Evolutionary conservation across 768 basidiomycete genomes (phyloP).

Genomic region (button mushroom (Agaricus bisporus)): DNA sequence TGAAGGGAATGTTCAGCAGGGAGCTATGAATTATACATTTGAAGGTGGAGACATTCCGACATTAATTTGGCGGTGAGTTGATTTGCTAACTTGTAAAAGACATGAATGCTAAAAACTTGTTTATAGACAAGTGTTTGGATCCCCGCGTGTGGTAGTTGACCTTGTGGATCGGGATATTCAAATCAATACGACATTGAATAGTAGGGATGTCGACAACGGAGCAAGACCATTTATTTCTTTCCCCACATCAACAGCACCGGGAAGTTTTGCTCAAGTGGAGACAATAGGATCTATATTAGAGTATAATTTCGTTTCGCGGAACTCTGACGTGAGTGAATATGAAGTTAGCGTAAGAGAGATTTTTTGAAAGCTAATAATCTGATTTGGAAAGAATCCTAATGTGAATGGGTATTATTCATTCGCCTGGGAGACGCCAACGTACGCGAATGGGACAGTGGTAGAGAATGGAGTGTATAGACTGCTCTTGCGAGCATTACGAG

Average conservation of each 20-base stretch:
- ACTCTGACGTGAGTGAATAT: slow-evolving; percentile 30
- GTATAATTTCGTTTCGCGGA: slow-evolving; percentile 40
- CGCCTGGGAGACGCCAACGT: slow-evolving; percentile 24
- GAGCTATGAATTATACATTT: slow-evolving; percentile 40
- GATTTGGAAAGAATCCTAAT: slow-evolving; percentile 14
- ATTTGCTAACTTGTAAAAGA: not conserved
- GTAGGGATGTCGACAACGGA: slow-evolving; percentile 15
- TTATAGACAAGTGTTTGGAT: slow-evolving; percentile 36
- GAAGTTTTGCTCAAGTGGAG: slow-evolving; percentile 32
- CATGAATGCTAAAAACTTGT: not conserved
- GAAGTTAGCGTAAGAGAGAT: no score
- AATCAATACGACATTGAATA: slow-evolving; percentile 32
- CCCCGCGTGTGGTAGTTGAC: slow-evolving; percentile 38
- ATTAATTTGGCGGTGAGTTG: slow-evolving; percentile 28
- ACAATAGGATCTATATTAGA: slow-evolving; percentile 44
- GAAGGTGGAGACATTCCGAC: slow-evolving; percentile 31
- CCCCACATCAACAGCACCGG: slow-evolving; percentile 22
- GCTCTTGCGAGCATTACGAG: slow-evolving; percentile 33
- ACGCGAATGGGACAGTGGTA: slow-evolving; percentile 39
- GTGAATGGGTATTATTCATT: slow-evolving; percentile 26
- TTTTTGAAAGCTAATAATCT: not conserved
- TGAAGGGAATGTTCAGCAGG: slow-evolving; percentile 29
- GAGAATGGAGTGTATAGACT: slow-evolving; percentile 35
- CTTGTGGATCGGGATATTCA: slow-evolving; percentile 38
- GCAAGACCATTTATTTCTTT: slow-evolving; percentile 31